These are phyloP conservation scores for Dactylellina leptospora DNA, from an alignment of 2,329 filamentous ascomycete genomes.

Conservation along the genomic window DNA sequence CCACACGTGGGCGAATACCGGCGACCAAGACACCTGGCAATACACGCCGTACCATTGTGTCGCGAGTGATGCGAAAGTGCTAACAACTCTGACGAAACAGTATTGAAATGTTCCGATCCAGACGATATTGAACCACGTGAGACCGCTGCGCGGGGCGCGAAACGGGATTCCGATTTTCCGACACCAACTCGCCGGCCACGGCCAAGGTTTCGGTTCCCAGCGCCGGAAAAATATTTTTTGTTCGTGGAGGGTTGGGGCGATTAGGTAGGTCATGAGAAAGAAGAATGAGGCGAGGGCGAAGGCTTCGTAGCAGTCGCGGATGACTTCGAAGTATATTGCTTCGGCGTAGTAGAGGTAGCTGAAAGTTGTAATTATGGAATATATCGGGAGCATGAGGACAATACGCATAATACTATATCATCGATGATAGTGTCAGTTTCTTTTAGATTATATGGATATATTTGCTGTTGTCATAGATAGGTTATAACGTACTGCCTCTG, in stretches of 20 bases:
- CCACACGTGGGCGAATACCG: constrained; percentile 85
- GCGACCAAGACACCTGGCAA: constrained; percentile 79
- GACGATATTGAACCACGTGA: constrained; percentile 90
- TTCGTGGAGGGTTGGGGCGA: constrained; percentile 77
- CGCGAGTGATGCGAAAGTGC: constrained; percentile 79
- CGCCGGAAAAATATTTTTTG: constrained; percentile 83
- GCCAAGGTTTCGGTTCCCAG: constrained; percentile 75
- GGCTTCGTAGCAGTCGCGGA: constrained; percentile 87
- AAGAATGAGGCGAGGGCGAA: constrained; percentile 90
- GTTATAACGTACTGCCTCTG: constrained; percentile 66
- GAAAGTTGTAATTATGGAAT: constrained; percentile 77
- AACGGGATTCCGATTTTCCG: constrained; percentile 64
- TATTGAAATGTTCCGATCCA: constrained; percentile 88
- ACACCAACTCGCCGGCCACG: constrained; percentile 76
- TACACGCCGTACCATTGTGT: constrained; percentile 75
- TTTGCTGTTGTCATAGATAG: constrained; percentile 63
- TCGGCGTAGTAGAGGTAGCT: constrained; percentile 78
- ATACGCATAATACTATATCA: constrained; percentile 78
- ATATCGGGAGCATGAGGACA: constrained; percentile 86
- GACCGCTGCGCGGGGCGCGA: constrained; percentile 77
- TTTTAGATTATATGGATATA: background rate
- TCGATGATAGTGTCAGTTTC: constrained; percentile 1
- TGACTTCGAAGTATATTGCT: constrained; percentile 80
- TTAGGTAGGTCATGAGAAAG: constrained; percentile 80
- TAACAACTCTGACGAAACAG: constrained; percentile 79